A percentile compares a stretch with the other conserved stretches of the same genome.
Conservation (phyloP, 164 flowering plant species). For the Tetracentron sinense region DNA sequence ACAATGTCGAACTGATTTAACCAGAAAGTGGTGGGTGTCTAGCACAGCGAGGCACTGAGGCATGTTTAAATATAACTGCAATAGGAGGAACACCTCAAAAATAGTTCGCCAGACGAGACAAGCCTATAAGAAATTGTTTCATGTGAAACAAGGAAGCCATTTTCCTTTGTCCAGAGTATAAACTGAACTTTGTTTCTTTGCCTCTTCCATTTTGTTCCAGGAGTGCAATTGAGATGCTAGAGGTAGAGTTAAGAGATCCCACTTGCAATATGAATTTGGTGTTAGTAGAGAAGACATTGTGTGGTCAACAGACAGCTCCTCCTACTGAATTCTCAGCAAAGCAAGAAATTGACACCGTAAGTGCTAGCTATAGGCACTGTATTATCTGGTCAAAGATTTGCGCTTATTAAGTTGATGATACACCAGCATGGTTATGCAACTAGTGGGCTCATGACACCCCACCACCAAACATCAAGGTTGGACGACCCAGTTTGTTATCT, state of each 20-base stretch:
- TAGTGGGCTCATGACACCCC: background rate
- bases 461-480: background rate
- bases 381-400: background rate
- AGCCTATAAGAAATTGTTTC: no score
- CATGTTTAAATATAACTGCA: background rate
- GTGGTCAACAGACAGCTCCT: conserved; percentile 25
- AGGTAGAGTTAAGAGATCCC: conserved; percentile 50
- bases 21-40: background rate
- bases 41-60: background rate
- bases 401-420: background rate
- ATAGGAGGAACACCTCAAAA: background rate
- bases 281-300: conserved; percentile 18
- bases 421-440: background rate
- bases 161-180: no score
- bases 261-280: conserved; percentile 12
- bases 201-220: conserved; percentile 34
- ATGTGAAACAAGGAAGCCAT: no score
- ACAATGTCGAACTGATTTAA: background rate
- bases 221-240: conserved; percentile 78
- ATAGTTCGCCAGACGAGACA: background rate
- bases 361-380: conserved; percentile 11
- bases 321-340: conserved; percentile 16
- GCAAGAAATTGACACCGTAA: conserved; percentile 42
- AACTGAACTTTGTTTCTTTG: conserved; percentile 2
- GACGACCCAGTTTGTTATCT: background rate